These are phyloP conservation scores for Lumnitzera littorea DNA, from an alignment of 345 rosid species.

Conservation along the genomic window DNA sequence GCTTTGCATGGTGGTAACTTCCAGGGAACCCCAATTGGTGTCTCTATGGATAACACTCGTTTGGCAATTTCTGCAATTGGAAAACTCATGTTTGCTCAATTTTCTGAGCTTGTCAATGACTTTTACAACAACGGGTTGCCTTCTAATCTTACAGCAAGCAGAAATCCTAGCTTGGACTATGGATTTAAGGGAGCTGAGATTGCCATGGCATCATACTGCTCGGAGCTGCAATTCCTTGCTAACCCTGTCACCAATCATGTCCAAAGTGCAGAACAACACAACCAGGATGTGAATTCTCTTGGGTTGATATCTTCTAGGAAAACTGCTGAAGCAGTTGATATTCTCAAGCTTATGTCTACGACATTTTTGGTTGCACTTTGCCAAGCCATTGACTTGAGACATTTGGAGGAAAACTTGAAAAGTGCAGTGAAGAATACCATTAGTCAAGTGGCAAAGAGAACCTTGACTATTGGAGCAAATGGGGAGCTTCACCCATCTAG, in stretches of 20 bases:
- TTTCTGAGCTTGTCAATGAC: constrained; percentile 14
- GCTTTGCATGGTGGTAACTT: constrained; percentile 14
- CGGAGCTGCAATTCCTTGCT: constrained; percentile 14
- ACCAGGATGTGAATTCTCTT: constrained; percentile 15
- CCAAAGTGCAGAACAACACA: constrained; percentile 15
- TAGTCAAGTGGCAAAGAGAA: constrained; percentile 9
- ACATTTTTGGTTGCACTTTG: constrained; percentile 10
- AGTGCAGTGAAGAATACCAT: constrained; percentile 4
- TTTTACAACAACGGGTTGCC: constrained; percentile 16
- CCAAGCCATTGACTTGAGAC: constrained; percentile 13
- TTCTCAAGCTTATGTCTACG: constrained; percentile 14
- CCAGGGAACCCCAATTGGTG: constrained; percentile 16
- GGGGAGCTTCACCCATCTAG: constrained; percentile 11
- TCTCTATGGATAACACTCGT: constrained; percentile 15
- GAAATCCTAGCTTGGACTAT: constrained; percentile 13
- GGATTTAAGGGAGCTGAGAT: constrained; percentile 16
- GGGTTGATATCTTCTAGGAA: constrained; percentile 13
- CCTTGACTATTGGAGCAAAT: constrained; percentile 3
- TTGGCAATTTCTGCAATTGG: constrained; percentile 10
- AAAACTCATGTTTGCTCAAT: constrained; percentile 15
- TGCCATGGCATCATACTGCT: constrained; percentile 16
- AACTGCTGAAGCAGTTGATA: constrained; percentile 11
- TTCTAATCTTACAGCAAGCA: constrained; percentile 10
- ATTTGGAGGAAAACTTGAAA: constrained; percentile 11
- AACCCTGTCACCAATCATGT: constrained; percentile 15